A percentile compares a stretch with the other conserved stretches of the same genome.
Conservation (phyloP, 83 land plant genomes). For the Isoetes engelmannii region DNA sequence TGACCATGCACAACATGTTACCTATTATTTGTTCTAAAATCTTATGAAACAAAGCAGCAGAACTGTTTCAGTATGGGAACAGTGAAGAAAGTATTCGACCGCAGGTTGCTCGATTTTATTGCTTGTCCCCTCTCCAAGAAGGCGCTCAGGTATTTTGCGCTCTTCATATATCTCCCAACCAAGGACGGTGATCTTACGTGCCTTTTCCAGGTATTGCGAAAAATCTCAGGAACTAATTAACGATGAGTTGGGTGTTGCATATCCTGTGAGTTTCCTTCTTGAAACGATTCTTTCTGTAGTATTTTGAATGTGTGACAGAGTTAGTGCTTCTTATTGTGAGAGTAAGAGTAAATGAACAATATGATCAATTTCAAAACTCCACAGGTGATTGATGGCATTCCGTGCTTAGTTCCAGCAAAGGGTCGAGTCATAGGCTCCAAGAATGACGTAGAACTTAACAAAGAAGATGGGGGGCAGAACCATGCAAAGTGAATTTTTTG, state of each 20-base stretch:
- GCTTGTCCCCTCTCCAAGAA: slow-evolving; percentile 8
- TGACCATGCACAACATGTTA: too few relatives aligned
- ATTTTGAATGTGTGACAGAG: background rate
- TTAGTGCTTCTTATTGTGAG: background rate
- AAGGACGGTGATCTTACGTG: background rate
- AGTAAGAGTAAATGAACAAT: background rate
- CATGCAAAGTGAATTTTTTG: background rate
- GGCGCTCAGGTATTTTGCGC: background rate
- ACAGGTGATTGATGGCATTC: slow-evolving; percentile 29
- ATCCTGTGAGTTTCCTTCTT: slow-evolving; percentile 23
- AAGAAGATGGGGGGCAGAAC: background rate
- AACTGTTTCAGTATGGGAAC: background rate
- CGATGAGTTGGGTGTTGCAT: slow-evolving; percentile 29
- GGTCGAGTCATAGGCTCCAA: slow-evolving; percentile 22
- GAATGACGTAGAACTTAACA: background rate
- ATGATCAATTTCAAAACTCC: background rate
- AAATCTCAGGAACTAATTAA: slow-evolving; percentile 30
- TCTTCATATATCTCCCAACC: background rate
- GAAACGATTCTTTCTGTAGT: background rate
- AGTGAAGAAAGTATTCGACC: background rate
- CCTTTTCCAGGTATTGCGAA: slow-evolving; percentile 25
- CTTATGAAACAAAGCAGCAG: background rate
- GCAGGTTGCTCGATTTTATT: background rate
- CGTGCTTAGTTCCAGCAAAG: slow-evolving; percentile 21
- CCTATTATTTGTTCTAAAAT: too few relatives aligned